Evolutionary conservation across 2,329 filamentous ascomycete species (phyloP), one percentile per base, ranked within the genome.

Genomic region (Aciculosporium take): DNA sequence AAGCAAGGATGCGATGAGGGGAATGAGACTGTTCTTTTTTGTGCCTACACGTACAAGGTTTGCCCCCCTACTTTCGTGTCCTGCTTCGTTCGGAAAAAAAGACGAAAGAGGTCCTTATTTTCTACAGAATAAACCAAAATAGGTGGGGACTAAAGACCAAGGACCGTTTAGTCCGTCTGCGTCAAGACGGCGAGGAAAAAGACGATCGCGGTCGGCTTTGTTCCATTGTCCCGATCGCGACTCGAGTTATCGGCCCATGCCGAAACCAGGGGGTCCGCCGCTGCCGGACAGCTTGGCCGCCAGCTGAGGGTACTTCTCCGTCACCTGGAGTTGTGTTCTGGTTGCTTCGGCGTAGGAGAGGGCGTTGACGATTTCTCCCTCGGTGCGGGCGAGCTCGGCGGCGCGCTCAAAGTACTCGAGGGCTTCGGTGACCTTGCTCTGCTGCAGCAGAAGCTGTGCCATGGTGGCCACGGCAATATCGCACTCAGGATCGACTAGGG

Each of bases 391-490:
- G 40, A 98, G 78, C 66, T 96, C 88, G 23, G 89, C 91, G 2
- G 91, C 91, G 46, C 86, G 82, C 71, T 96, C 88, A 59, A 98
- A 98, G 70, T 96, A 96, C 64, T 83, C 86, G 50, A 98, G 78
- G 1, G 91, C 91, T 48, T 95, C 85, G 28, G 82, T 84, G 44
- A 98, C 89, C 68, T 95, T 95, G 62, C 91, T 91, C 69, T 96
- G 91, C 63, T 98, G 91, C 28, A 98, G 76, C 40, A 98, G 79
- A 32, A 98, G 77, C 65, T 98, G 91, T 9, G 91, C 91, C 86
- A 98, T 95, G 41, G 91, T 98, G 40, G 91, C 91, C 32, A 98
- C 91, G 32, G 91, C 91, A 56, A 98, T 98, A 56, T 98, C 91
- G 59, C 91, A 98, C 62, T 98, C 91, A 21, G 91, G 91, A 56